Evolutionary conservation across 345 rosid species (phyloP).

Genomic region (Psidium guajava): DNA sequence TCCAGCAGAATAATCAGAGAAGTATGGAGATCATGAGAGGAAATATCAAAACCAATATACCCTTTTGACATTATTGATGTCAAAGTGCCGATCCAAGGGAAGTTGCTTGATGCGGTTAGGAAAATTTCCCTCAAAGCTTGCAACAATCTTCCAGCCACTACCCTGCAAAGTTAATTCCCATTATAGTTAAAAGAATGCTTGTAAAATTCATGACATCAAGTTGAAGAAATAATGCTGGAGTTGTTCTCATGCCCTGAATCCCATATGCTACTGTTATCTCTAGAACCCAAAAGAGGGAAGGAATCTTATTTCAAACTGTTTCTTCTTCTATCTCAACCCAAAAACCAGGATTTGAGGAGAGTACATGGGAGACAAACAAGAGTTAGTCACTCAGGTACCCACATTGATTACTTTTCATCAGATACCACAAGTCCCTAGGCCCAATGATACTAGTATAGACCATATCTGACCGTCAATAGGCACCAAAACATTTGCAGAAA

Average conservation of each 20-base stretch:
- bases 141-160: conserved; percentile 42
- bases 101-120: conserved; percentile 49
- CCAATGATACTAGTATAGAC: not conserved
- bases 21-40: not conserved
- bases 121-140: conserved; percentile 44
- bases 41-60: conserved; percentile 8
- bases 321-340: not conserved
- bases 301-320: not conserved
- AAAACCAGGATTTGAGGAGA: not conserved
- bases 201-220: not conserved
- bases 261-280: not conserved
- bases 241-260: not conserved
- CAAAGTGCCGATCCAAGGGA: conserved; percentile 43
- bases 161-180: conserved; percentile 16
- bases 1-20: not conserved
- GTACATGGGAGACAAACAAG: not conserved
- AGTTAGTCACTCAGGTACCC: not conserved
- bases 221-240: not conserved
- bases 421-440: not conserved
- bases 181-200: not conserved
- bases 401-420: not conserved
- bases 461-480: not conserved
- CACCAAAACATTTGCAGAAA: not conserved
- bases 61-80: conserved; percentile 40
- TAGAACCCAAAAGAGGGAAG: not conserved